Conservation (phyloP, 176 grass and related monocot genomes). For the maize (Zea mays) region DNA sequence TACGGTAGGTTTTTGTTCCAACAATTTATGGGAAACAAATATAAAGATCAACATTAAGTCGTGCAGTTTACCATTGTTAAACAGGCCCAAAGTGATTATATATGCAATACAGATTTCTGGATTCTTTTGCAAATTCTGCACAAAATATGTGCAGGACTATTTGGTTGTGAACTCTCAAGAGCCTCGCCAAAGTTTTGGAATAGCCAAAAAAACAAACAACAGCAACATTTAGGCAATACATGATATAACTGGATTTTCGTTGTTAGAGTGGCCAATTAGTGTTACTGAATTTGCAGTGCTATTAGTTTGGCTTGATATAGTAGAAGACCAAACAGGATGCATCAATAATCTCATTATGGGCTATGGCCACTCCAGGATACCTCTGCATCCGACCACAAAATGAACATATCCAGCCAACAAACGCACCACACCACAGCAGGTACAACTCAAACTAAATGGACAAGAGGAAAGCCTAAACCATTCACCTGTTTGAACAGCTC, state of each 20-base stretch:
- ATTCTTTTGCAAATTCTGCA: slow-evolving; percentile 6
- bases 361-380: too few relatives aligned
- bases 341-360: too few relatives aligned
- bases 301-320: too few relatives aligned
- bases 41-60: slow-evolving; percentile 1
- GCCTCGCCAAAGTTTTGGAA: background rate
- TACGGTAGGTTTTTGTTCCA: slow-evolving; percentile 13
- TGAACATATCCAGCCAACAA: slow-evolving; percentile 13
- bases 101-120: background rate
- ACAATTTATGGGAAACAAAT: slow-evolving; percentile 18
- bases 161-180: background rate
- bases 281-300: background rate
- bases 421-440: slow-evolving; percentile 1
- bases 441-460: slow-evolving; percentile 20
- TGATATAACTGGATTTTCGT: background rate
- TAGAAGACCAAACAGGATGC: too few relatives aligned
- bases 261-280: background rate
- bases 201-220: background rate
- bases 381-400: slow-evolving; percentile 1
- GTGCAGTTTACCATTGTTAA: background rate
- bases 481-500: slow-evolving; percentile 94
- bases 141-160: background rate
- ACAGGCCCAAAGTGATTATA: background rate
- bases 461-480: slow-evolving; percentile 9
- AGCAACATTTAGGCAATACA: background rate